Base-by-base conservation (phyloP, 1,139 yeast species). In the Arxiozyma slooffiae region DNA sequence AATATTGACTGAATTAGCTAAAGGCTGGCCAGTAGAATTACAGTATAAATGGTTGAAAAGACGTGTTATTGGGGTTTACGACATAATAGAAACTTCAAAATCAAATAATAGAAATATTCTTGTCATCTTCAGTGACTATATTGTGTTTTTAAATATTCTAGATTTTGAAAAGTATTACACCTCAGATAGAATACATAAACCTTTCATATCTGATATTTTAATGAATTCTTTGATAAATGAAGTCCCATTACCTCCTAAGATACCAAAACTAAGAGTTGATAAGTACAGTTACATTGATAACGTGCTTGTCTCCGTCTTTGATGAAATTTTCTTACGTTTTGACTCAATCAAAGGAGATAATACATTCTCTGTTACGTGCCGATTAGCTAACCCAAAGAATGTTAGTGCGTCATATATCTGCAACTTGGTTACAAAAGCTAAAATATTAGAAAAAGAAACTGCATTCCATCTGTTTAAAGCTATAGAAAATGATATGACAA, bases 141-240 rank as follows among this genome's bases (percentile, higher is more conserved):
- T 89, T 16, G 74, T 90, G 38, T 78, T 88, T 55, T 68, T 89
- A 44, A 77, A 75, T 44, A 73, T 81, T 6, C 64, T 68, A 2
- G 62, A 64, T 34, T 57, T 55, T n/a, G 56, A 56, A 18, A 46
- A 55, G 22, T 60, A 59, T 44, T 61, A 58, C 50, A 51, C 52
- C 3, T 57, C 54, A 56, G 55, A 62, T n/a, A 70, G 70, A 20
- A 59, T 75, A 5, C 79, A 78, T 54, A 72, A 71, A 45, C 82
- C 94, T 1, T 76, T 84, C 1, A 74, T 85, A 16, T 77, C 96
- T 1, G 96, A 89, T 67, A 75, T 87, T 49, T 70, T 90, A 54
- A 87, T 89, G 94, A 95, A 90, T 62, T 87, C 96, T 0, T 73
- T 90, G 63, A 79, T 87, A 41, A 90, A 90, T 64, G 95, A 87